These are phyloP conservation scores for Chromera velia DNA, from an alignment of 73 alveolate genomes.

Conservation along the genomic window DNA sequence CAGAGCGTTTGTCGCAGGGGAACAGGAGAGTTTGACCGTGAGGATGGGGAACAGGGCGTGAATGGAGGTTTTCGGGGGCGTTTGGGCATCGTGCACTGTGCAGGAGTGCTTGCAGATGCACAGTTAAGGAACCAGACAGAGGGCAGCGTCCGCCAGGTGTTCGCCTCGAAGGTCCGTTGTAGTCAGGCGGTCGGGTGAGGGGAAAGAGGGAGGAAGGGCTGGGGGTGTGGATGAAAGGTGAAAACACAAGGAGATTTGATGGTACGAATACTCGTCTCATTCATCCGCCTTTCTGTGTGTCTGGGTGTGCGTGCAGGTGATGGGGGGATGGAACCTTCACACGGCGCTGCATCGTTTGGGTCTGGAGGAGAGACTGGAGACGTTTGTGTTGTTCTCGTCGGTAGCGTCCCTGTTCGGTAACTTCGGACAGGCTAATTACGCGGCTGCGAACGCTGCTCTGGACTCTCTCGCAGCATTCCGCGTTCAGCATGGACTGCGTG, in stretches of 20 bases:
- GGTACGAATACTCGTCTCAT: too few species aligned
- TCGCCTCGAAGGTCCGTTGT: slow-evolving; percentile 9
- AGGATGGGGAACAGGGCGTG: too few species aligned
- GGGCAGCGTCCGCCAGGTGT: neutral
- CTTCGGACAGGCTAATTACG: slow-evolving; percentile 2
- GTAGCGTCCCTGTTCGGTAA: slow-evolving; percentile 1
- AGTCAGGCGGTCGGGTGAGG: too few species aligned
- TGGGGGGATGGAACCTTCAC: neutral
- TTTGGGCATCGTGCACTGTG: slow-evolving; percentile 4
- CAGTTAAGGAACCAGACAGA: neutral
- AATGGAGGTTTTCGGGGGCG: too few species aligned
- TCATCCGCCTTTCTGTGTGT: neutral
- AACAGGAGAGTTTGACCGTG: too few species aligned
- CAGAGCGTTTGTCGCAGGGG: too few species aligned
- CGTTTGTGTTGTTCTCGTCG: neutral
- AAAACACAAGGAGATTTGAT: too few species aligned
- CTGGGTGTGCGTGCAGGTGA: neutral
- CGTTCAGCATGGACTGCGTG: neutral
- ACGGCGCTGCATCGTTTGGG: neutral
- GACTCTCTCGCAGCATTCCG: neutral
- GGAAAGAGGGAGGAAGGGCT: too few species aligned
- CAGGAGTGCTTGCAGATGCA: slow-evolving; percentile 9
- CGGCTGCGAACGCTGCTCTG: slow-evolving; percentile 8
- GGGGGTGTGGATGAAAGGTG: too few species aligned
- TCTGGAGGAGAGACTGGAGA: neutral